Base-by-base conservation (phyloP, 306 rosid genomes). In the Prosopis cineraria region DNA sequence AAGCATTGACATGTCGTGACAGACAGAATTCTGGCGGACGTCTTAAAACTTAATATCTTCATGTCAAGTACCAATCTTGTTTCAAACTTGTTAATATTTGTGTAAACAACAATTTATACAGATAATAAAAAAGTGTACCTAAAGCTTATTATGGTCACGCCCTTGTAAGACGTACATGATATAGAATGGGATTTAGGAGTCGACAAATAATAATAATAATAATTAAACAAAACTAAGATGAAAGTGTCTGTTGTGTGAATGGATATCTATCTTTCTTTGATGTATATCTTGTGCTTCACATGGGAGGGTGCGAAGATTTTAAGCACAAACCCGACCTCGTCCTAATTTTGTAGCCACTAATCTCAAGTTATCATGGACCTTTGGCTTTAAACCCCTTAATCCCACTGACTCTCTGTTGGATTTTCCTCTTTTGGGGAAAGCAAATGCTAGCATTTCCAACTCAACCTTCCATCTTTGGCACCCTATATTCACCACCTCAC, bases 281-380 rank as follows among this genome's bases (percentile, higher is more conserved):
- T n/a, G n/a, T n/a, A n/a, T 58, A 12, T 27, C 62, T 22, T 53
- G n/a, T 58, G 65, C n/a, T 27, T 58, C 90, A 85, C 91, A 86
- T 88, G 92, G 31, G 55, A 47, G 11, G 79, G 19, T 83, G 65
- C 66, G 68, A 19, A 82, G 74, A 74, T 47, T 62, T 34, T 34
- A 44, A 58, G 47, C 22, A 64, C 43, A 65, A 65, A 65, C 48
- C 70, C 13, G 6, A 65, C 19, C 36, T 50, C 77, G 17, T 36
- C 68, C 70, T 48, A 48, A 63, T 62, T 83, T 75, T 62, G 27
- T 56, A 73, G 68, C 86, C 87, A 83, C 78, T 77, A 85, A 81
- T 74, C 73, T 50, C 79, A 60, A 43, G 74, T 72, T 67, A 74
- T 37, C 27, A 71, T 79, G 31, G 56, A 56, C 1, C 17, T 12